Evolutionary conservation across 129 eudicot species (phyloP).

Genomic region (Mikania micrantha): DNA sequence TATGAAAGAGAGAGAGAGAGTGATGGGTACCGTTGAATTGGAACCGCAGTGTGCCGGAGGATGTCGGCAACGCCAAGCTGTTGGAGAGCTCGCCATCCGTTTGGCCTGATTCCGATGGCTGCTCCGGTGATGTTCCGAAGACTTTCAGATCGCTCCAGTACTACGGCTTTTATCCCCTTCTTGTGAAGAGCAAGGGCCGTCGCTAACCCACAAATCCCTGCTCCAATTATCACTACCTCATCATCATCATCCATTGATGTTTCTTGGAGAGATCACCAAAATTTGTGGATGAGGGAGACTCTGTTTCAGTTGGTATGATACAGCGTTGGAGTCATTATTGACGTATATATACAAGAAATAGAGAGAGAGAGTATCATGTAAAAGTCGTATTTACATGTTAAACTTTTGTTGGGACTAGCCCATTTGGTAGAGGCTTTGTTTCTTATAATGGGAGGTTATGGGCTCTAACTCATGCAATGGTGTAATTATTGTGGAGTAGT

Average conservation of each 20-base stretch:
- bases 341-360: too few species aligned
- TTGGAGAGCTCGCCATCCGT: slow-evolving; percentile 58
- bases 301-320: too few species aligned
- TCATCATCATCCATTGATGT: not conserved
- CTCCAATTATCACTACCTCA: slow-evolving; percentile 46
- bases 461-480: too few species aligned
- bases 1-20: too few species aligned
- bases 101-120: slow-evolving; percentile 31
- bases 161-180: slow-evolving; percentile 39
- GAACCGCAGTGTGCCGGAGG: slow-evolving; percentile 32
- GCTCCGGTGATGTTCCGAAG: slow-evolving; percentile 34
- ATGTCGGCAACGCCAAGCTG: slow-evolving; percentile 38
- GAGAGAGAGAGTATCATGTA: too few species aligned
- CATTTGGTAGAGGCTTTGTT: too few species aligned
- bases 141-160: slow-evolving; percentile 40
- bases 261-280: not conserved
- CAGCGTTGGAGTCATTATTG: too few species aligned
- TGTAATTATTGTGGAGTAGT: too few species aligned
- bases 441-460: too few species aligned
- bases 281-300: too few species aligned
- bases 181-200: slow-evolving; percentile 56
- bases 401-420: too few species aligned
- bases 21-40: slow-evolving; percentile 15
- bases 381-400: too few species aligned
- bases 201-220: slow-evolving; percentile 54